phyloP scores from a whole-genome alignment of 805 yeast species.

The Cyberlindnera veronae region DNA sequence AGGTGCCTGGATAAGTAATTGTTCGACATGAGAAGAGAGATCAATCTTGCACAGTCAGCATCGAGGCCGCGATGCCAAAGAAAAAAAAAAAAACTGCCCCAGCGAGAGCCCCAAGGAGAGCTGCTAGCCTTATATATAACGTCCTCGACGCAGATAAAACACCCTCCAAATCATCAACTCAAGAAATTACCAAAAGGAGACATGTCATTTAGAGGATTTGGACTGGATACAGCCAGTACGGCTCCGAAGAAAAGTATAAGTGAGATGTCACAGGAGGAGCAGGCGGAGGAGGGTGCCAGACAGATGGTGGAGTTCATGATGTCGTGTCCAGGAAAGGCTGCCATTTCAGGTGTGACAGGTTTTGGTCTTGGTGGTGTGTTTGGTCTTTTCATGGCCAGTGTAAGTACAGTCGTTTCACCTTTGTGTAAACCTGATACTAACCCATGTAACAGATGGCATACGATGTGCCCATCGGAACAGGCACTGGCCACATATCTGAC shows the following conservation, averaged over 20 bases:
- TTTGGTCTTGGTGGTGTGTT: slow-evolving; percentile 93
- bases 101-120: no score
- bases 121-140: no score
- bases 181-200: background rate
- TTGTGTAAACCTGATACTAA: slow-evolving; percentile 3
- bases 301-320: slow-evolving; percentile 81
- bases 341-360: slow-evolving; percentile 89
- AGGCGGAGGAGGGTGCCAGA: slow-evolving; percentile 85
- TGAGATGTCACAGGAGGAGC: slow-evolving; percentile 88
- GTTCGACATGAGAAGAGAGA: no score
- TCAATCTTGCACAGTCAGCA: no score
- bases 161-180: background rate
- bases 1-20: no score
- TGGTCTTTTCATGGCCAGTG: slow-evolving; percentile 86
- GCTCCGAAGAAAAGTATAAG: slow-evolving; percentile 46
- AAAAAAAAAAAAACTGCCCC: no score
- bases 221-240: slow-evolving; percentile 36
- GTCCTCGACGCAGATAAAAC: background rate
- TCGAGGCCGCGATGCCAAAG: no score
- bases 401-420: slow-evolving; percentile 20
- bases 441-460: slow-evolving; percentile 52
- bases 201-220: slow-evolving; percentile 41
- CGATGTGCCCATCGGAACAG: slow-evolving; percentile 70
- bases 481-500: slow-evolving; percentile 62
- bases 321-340: slow-evolving; percentile 93